Percentiles rank a stretch among this genome's conserved stretches.
Evolutionary conservation across 1,284 basidiomycete species (phyloP).

Genomic region (Laetiporus sulphureus): DNA sequence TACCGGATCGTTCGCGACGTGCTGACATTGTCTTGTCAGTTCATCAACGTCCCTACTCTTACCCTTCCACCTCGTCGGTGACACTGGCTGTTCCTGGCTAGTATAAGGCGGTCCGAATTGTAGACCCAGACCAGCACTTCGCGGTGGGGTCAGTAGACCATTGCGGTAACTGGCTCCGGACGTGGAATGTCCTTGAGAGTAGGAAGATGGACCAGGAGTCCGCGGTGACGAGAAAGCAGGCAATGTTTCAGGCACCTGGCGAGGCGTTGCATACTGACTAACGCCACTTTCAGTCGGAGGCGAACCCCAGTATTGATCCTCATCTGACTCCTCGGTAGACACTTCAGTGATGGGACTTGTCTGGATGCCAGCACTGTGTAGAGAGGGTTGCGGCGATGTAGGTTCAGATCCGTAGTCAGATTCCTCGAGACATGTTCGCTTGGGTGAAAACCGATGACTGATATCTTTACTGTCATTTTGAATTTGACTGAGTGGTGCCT

Average conservation of each 20-base stretch:
- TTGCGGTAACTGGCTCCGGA: slow-evolving; percentile 2
- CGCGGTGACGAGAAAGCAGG: slow-evolving; percentile 1
- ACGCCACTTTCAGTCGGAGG: no score
- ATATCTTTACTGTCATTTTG: background rate
- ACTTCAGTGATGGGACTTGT: no score
- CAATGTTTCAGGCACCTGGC: background rate
- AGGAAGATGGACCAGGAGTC: slow-evolving; percentile 7
- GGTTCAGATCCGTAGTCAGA: background rate
- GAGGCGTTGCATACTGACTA: no score
- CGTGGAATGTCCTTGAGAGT: background rate
- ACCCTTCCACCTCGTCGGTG: slow-evolving; percentile 13
- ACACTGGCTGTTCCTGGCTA: background rate
- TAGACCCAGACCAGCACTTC: slow-evolving; percentile 12
- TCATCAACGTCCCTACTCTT: slow-evolving; percentile 11
- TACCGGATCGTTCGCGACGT: slow-evolving; percentile 19
- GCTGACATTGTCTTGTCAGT: no score
- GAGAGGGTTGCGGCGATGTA: slow-evolving; percentile 2
- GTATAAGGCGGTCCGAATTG: slow-evolving; percentile 1
- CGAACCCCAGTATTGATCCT: no score
- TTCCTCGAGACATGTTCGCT: slow-evolving; percentile 1
- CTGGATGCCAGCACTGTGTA: slow-evolving; percentile 11
- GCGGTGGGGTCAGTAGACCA: slow-evolving; percentile 17
- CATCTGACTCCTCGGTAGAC: no score
- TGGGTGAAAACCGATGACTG: slow-evolving; percentile 9
- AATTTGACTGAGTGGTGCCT: no score